phyloP scores from a whole-genome alignment of 1,284 basidiomycete species.

The Wolfiporia cocos region DNA sequence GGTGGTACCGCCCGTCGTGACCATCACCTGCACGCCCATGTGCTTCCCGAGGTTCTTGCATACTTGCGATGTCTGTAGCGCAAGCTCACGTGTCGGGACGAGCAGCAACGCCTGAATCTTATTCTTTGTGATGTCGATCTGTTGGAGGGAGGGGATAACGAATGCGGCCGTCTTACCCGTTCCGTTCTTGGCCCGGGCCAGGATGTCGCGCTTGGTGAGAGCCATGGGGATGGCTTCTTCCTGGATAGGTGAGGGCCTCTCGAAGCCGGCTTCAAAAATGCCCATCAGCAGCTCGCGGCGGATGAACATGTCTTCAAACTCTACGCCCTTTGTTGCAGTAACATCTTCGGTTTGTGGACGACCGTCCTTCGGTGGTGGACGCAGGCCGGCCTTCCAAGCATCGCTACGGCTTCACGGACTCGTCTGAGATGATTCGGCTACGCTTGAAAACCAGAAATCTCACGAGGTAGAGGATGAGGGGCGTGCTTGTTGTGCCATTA shows the following conservation, averaged over 20 bases:
- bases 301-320: constrained; percentile 78
- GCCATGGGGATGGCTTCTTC: constrained; percentile 94
- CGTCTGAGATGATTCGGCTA: neutral
- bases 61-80: constrained; percentile 95
- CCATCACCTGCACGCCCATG: constrained; percentile 95
- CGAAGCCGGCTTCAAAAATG: constrained; percentile 96
- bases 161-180: constrained; percentile 98
- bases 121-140: constrained; percentile 79
- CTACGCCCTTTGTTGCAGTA: constrained; percentile 82
- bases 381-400: constrained; percentile 73
- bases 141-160: constrained; percentile 94
- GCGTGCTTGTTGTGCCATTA: constrained; percentile 36
- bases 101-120: constrained; percentile 96
- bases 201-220: constrained; percentile 83
- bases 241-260: constrained; percentile 95
- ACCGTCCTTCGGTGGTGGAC: constrained; percentile 84
- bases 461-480: constrained; percentile 38
- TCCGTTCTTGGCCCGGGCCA: constrained; percentile 88
- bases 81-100: constrained; percentile 93
- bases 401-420: constrained; percentile 18
- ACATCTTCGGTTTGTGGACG: constrained; percentile 96
- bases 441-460: constrained; percentile 12
- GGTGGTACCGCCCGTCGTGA: constrained; percentile 97
- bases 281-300: constrained; percentile 70
- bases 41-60: constrained; percentile 97